Base-by-base conservation (phyloP, 768 basidiomycete genomes). In the Leccinum aurantiacum region DNA sequence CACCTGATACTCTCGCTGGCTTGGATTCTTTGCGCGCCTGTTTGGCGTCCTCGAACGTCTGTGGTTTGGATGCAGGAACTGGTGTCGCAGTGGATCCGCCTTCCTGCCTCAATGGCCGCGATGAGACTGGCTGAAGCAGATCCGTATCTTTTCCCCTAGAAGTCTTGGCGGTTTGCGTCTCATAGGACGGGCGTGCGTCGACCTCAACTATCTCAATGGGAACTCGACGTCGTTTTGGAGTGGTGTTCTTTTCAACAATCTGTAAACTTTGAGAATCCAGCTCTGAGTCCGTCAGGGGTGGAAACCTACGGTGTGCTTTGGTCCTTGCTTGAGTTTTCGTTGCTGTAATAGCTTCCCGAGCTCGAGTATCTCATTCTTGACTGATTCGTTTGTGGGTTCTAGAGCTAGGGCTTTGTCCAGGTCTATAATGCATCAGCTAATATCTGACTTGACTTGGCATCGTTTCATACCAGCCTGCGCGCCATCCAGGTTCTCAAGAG, bases 361-460 rank as follows among this genome's bases (percentile, higher is more conserved):
- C 25, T 80, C 85, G 8, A 70, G 72, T 51, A 92, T 72, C 71
- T 94, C 92, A 17, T 81, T 76, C 68, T 81, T 84, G 0, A 89
- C 83, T 5, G 85, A 75, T 6, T 74, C 75, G 65, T 94, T 93
- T 0, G 76, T 63, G 3, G 90, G 85, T 59, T 94, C 92, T 0
- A 89, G 66, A 41, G 75, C 74, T 22, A 88, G 72, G 2, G 86
- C 84, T 14, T 78, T 75, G 33, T 77, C 70, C 29, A 94, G 77
- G 68, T 94, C 93, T 94, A 59, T 24, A 37, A 14, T 51, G 14
- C 6, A 24, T 70, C 44, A 66, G 53, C 47, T 19, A 56, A 4
- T 4, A 31, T 38, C n/a, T 2, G 7, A 15, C 25, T 35, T 8
- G 48, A 17, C 19, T 25, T 37, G 17, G 8, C 14, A n/a, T 48